Conservation (phyloP, 169 alveolate species). For the Besnoitia besnoiti region DNA sequence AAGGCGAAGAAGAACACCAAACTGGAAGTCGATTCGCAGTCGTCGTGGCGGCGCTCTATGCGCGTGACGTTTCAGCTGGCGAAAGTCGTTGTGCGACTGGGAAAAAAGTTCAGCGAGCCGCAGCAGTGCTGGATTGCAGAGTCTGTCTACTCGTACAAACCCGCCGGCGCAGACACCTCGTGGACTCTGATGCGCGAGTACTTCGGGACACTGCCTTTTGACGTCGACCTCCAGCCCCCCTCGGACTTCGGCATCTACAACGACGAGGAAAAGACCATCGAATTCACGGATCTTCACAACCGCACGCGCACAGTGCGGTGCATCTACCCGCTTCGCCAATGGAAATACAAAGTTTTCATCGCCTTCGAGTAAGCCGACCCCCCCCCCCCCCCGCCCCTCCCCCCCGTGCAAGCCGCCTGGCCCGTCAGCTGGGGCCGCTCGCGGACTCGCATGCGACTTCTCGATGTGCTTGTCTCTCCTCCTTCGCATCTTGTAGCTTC, state of each 20-base stretch:
- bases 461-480: background rate
- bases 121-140: slow-evolving; percentile 16
- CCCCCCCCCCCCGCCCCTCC: background rate
- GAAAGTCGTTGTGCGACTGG: background rate
- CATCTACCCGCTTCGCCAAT: background rate
- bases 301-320: background rate
- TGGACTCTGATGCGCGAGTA: background rate
- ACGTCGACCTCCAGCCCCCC: slow-evolving; percentile 12
- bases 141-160: background rate
- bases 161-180: background rate
- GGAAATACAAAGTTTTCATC: slow-evolving; percentile 7
- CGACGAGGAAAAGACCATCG: slow-evolving; percentile 29
- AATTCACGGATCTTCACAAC: background rate
- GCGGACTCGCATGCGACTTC: too few species aligned
- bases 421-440: too few species aligned
- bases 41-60: background rate
- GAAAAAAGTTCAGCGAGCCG: background rate
- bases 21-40: background rate
- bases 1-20: too few species aligned
- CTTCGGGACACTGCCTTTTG: slow-evolving; percentile 16
- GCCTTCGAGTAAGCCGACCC: background rate
- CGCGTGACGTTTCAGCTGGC: slow-evolving; percentile 23
- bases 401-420: too few species aligned
- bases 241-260: slow-evolving; percentile 3
- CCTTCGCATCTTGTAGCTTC: background rate